phyloP scores from a whole-genome alignment of 2,329 filamentous ascomycete species.

The Colletotrichum tofieldiae region DNA sequence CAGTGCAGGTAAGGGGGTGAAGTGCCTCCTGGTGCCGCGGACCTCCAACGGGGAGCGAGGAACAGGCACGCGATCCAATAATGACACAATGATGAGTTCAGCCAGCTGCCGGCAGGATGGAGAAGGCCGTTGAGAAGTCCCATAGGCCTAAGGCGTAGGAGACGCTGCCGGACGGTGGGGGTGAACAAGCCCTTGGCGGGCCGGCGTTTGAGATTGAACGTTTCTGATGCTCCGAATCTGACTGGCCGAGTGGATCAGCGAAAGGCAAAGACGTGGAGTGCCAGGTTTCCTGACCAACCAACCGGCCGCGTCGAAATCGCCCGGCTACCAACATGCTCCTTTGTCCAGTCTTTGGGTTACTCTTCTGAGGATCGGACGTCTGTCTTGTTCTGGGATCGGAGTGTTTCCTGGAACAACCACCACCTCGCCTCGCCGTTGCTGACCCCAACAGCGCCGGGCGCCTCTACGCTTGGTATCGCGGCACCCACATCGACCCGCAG shows the following conservation, averaged over 20 bases:
- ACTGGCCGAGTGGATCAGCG: constrained; percentile 24
- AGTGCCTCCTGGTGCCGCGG: neutral
- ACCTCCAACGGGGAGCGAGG: constrained; percentile 3
- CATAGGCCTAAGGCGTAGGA: neutral
- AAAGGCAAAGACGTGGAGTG: constrained; percentile 14
- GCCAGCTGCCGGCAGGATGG: neutral
- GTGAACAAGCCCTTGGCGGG: constrained; percentile 28
- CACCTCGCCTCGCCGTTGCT: constrained; percentile 13
- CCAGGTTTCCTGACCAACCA: constrained; percentile 22
- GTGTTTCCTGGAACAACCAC: constrained; percentile 12
- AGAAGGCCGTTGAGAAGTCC: neutral
- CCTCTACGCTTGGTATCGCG: constrained; percentile 21
- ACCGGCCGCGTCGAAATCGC: constrained; percentile 15
- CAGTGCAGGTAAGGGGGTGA: neutral
- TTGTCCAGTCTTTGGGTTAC: constrained; percentile 2
- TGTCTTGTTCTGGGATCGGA: constrained; percentile 10
- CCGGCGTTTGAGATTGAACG: constrained; percentile 42
- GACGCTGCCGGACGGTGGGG: constrained; percentile 22
- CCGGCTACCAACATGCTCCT: constrained; percentile 22
- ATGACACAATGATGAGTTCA: neutral
- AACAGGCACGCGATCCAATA: neutral
- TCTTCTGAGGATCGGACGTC: constrained; percentile 1
- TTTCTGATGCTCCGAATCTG: constrained; percentile 41
- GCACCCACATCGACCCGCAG: constrained; percentile 35
- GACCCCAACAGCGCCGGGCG: neutral